These are phyloP conservation scores for Pichia thaimueangensis DNA, from an alignment of 805 yeast genomes.

Conservation along the genomic window DNA sequence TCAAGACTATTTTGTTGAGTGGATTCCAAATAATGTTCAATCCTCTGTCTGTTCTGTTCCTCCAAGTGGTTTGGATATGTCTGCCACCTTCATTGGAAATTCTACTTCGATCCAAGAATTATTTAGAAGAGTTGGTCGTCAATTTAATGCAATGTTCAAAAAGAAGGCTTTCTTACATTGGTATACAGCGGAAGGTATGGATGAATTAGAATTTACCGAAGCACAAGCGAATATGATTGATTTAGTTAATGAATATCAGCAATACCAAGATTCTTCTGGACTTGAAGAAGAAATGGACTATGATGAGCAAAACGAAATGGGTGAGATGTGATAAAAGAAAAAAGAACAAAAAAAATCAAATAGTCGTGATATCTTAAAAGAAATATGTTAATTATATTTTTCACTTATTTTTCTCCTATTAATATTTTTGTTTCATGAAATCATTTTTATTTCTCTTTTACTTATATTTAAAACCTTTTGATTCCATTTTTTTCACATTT, in stretches of 20 bases:
- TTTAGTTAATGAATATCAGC: slow-evolving; percentile 84
- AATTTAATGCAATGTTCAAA: slow-evolving; percentile 86
- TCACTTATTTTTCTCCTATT: no score
- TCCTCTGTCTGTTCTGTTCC: slow-evolving; percentile 90
- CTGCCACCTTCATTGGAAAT: slow-evolving; percentile 91
- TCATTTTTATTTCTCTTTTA: slow-evolving; percentile 7
- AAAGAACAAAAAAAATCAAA: no score
- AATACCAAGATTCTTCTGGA: slow-evolving; percentile 77
- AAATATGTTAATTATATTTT: no score
- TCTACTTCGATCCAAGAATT: slow-evolving; percentile 89
- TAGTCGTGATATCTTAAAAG: no score
- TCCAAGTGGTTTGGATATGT: slow-evolving; percentile 77
- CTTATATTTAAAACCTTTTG: slow-evolving; percentile 2
- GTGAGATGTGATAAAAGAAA: slow-evolving; percentile 3
- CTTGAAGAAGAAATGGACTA: slow-evolving; percentile 72
- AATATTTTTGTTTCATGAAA: no score
- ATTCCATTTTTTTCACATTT: not conserved
- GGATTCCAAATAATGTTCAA: slow-evolving; percentile 95
- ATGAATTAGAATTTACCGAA: slow-evolving; percentile 87
- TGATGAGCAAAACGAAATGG: slow-evolving; percentile 21
- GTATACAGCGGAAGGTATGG: slow-evolving; percentile 97
- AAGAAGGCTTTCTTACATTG: slow-evolving; percentile 95
- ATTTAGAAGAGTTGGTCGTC: slow-evolving; percentile 83
- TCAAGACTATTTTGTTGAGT: slow-evolving; percentile 80
- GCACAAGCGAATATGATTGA: slow-evolving; percentile 91